These are phyloP conservation scores for Colletotrichum australisinense DNA, from an alignment of 2,329 filamentous ascomycete species.

Conservation along the genomic window DNA sequence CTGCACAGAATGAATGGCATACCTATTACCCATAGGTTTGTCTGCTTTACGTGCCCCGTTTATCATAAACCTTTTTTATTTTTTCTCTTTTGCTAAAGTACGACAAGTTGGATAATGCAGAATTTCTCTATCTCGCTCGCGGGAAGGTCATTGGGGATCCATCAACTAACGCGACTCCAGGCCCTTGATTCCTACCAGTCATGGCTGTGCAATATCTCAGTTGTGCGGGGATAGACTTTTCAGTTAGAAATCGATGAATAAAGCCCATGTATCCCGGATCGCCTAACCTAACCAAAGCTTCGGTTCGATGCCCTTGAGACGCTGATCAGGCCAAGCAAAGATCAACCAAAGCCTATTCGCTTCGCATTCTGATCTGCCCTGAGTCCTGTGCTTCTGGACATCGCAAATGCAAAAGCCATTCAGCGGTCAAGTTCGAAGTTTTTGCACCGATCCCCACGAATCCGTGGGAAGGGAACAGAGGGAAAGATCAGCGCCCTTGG, in stretches of 20 bases:
- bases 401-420: background rate
- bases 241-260: background rate
- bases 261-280: background rate
- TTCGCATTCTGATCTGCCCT: background rate
- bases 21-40: background rate
- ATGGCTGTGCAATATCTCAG: background rate
- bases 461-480: background rate
- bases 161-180: background rate
- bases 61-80: too few species aligned
- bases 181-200: background rate
- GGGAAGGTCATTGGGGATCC: background rate
- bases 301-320: background rate
- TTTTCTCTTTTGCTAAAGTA: background rate
- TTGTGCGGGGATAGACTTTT: background rate
- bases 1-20: background rate
- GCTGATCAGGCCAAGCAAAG: background rate
- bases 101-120: background rate
- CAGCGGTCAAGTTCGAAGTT: background rate
- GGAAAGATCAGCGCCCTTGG: background rate
- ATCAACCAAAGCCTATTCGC: background rate
- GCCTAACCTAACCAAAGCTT: background rate
- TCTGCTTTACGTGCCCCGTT: background rate
- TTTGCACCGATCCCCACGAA: background rate
- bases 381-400: background rate
- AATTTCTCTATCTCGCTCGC: background rate